phyloP scores from a whole-genome alignment of 768 basidiomycete species.

The Boletus patriciae region DNA sequence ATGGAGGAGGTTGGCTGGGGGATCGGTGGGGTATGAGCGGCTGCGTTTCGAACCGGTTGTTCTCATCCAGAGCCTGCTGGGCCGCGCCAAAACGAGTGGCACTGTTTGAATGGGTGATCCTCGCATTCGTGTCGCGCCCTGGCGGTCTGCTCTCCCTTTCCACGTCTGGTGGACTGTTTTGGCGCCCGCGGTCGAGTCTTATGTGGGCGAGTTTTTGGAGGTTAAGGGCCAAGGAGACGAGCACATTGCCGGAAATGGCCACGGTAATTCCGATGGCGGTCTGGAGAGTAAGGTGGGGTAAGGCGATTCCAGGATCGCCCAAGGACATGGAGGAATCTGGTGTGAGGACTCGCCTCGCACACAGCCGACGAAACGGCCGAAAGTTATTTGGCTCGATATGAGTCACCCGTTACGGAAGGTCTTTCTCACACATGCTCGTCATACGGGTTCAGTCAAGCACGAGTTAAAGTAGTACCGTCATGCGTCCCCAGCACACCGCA shows the following conservation, averaged over 20 bases:
- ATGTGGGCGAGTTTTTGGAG: constrained; percentile 90
- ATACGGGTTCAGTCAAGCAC: neutral
- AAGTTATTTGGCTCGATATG: neutral
- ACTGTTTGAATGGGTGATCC: constrained; percentile 1
- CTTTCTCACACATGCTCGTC: constrained; percentile 19
- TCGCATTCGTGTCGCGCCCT: neutral
- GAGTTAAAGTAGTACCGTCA: constrained; percentile 29
- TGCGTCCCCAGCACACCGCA: constrained; percentile 77
- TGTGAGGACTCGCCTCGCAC: neutral
- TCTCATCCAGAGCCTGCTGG: constrained; percentile 10
- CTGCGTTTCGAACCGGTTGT: constrained; percentile 24
- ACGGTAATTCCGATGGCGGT: constrained; percentile 78
- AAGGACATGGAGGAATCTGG: constrained; percentile 12
- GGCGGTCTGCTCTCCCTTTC: constrained; percentile 16
- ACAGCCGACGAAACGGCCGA: neutral
- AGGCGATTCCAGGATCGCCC: constrained; percentile 36
- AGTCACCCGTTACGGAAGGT: constrained; percentile 10
- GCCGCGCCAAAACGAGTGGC: constrained; percentile 1
- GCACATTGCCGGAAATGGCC: constrained; percentile 79
- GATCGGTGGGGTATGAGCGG: constrained; percentile 32
- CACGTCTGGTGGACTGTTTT: constrained; percentile 10
- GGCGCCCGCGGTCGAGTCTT: constrained; percentile 49
- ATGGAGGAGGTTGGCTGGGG: constrained; percentile 15
- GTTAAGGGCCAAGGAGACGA: constrained; percentile 90
- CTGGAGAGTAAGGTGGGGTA: constrained; percentile 55